Evolutionary conservation across 305 asterid species (phyloP).

Genomic region (Solanum chacoense): DNA sequence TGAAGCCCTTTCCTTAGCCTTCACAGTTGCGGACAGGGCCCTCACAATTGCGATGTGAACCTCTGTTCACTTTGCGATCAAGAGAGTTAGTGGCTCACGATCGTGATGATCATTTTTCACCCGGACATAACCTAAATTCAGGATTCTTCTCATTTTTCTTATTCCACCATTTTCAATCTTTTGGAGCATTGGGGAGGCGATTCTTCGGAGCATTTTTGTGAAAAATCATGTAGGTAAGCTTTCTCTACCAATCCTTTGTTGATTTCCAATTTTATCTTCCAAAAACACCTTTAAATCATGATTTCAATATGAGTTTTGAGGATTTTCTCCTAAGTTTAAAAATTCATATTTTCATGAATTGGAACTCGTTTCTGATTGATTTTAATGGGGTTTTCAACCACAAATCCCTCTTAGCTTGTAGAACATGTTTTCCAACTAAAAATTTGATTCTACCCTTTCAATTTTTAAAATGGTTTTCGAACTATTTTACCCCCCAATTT

Average conservation of each 20-base stretch:
- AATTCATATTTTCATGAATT: neutral
- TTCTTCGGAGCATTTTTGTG: neutral
- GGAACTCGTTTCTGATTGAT: neutral
- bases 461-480: no score
- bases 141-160: neutral
- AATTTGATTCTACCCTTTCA: neutral
- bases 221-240: neutral
- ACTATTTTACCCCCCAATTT: neutral
- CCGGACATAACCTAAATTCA: neutral
- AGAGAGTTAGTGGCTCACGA: neutral
- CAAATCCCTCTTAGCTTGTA: neutral
- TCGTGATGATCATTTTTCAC: neutral
- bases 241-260: neutral
- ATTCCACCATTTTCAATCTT: neutral
- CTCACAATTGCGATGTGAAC: neutral
- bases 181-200: neutral
- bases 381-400: neutral
- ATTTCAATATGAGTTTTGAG: neutral
- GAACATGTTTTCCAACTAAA: neutral
- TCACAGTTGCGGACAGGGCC: neutral
- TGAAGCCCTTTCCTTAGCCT: neutral
- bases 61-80: neutral
- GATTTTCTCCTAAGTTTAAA: neutral
- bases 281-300: neutral
- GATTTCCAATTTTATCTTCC: neutral